Evolutionary conservation across 495 filamentous ascomycete genomes (phyloP).

Genomic region (Pyrenula massariospora): DNA sequence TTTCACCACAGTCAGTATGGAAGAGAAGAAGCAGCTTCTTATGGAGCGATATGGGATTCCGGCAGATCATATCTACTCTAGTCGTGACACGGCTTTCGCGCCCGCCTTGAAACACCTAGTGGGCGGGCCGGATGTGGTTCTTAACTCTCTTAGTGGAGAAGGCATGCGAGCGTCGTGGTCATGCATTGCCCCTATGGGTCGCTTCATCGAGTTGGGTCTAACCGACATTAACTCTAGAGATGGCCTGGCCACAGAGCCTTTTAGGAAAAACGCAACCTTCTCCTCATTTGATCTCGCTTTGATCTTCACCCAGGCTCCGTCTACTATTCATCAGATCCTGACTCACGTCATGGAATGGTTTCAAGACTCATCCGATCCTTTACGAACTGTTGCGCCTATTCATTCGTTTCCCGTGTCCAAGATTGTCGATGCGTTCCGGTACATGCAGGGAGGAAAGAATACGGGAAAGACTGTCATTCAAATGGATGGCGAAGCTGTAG

Average conservation of each 20-base stretch:
- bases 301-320: background rate
- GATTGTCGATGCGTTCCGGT: slow-evolving; percentile 1
- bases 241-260: slow-evolving; percentile 20
- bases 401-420: background rate
- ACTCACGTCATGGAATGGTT: background rate
- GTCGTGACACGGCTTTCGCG: background rate
- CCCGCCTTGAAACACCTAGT: background rate
- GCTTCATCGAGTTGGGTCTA: slow-evolving; percentile 24
- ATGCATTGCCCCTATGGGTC: slow-evolving; percentile 1
- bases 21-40: slow-evolving; percentile 5
- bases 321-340: background rate
- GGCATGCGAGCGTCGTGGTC: slow-evolving; percentile 6
- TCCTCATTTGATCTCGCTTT: background rate
- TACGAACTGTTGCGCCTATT: slow-evolving; percentile 1
- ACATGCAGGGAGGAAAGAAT: background rate
- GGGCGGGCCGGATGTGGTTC: slow-evolving; percentile 7
- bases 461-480: background rate
- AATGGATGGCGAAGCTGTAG: slow-evolving; percentile 2
- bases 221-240: slow-evolving; percentile 24
- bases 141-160: slow-evolving; percentile 8
- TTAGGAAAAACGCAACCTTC: slow-evolving; percentile 9
- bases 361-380: slow-evolving; percentile 1
- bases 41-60: background rate
- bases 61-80: background rate
- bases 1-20: slow-evolving; percentile 14